phyloP scores from a whole-genome alignment of 768 basidiomycete genomes.

The Termitomyces sp. region DNA sequence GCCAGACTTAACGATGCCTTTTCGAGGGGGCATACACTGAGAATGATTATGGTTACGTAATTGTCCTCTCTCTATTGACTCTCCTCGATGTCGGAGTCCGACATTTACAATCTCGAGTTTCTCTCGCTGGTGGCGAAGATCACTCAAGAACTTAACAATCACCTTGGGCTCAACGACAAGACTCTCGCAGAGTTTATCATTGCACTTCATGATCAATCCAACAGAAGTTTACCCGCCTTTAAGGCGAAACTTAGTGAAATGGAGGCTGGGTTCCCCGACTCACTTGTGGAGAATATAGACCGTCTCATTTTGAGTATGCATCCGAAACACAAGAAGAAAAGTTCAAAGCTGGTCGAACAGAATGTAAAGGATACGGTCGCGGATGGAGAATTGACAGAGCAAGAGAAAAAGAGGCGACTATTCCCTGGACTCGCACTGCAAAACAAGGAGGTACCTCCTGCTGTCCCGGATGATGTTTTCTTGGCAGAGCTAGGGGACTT shows the following conservation, averaged over 20 bases:
- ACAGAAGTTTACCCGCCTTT: conserved; percentile 70
- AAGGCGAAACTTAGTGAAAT: conserved; percentile 71
- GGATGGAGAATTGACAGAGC: conserved; percentile 42
- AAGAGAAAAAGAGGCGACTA: conserved; percentile 75
- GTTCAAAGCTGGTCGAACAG: conserved; percentile 30
- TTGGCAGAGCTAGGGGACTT: conserved; percentile 88
- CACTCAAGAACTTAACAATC: conserved; percentile 89
- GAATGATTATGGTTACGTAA: conserved; percentile 12
- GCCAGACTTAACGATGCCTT: conserved; percentile 81
- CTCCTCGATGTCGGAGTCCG: conserved; percentile 54
- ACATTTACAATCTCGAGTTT: conserved; percentile 90
- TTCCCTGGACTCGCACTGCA: conserved; percentile 88
- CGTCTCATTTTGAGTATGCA: conserved; percentile 92
- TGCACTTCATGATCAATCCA: conserved; percentile 78
- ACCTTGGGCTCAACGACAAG: conserved; percentile 83
- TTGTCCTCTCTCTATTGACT: background rate
- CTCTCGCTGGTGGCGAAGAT: conserved; percentile 90
- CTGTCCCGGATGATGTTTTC: conserved; percentile 70
- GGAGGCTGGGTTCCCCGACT: conserved; percentile 84
- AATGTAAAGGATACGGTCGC: conserved; percentile 32
- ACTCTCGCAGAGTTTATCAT: conserved; percentile 95
- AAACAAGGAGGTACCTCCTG: conserved; percentile 61
- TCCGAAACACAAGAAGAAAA: conserved; percentile 88
- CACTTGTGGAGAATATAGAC: conserved; percentile 89
- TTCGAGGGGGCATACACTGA: conserved; percentile 54